These are phyloP conservation scores for Lactarius evosmus DNA, from an alignment of 768 basidiomycete species.

Conservation along the genomic window DNA sequence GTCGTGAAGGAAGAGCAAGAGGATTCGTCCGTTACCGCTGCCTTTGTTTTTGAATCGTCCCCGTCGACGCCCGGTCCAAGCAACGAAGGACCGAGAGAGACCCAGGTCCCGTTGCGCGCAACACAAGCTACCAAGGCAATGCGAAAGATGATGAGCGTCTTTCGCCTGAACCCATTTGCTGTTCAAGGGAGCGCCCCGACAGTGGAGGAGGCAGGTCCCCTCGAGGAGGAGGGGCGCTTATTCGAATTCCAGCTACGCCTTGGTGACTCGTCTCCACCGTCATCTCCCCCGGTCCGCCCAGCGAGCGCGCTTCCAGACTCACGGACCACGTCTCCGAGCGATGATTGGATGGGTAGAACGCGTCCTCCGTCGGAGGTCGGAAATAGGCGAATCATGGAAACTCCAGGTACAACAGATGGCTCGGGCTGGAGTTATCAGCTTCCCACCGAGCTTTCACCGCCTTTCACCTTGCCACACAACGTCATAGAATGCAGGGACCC, in stretches of 20 bases:
- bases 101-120: constrained; percentile 64
- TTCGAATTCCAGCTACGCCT: constrained; percentile 28
- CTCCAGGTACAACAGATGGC: constrained; percentile 11
- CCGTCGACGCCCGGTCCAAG: constrained; percentile 22
- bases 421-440: constrained; percentile 26
- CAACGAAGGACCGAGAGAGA: constrained; percentile 21
- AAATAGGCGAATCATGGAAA: constrained; percentile 22
- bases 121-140: constrained; percentile 68
- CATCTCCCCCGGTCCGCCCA: constrained; percentile 22
- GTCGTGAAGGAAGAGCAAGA: constrained; percentile 27
- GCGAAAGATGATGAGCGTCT: constrained; percentile 75
- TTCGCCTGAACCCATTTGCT: constrained; percentile 74
- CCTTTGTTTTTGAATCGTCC: constrained; percentile 28
- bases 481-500: constrained; percentile 23
- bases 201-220: constrained; percentile 26
- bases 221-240: constrained; percentile 27
- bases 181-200: constrained; percentile 31
- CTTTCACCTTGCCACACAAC: constrained; percentile 23
- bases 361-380: constrained; percentile 23
- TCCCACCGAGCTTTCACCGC: constrained; percentile 24
- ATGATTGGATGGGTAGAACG: constrained; percentile 24
- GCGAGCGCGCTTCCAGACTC: constrained; percentile 21
- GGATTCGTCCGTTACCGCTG: constrained; percentile 16
- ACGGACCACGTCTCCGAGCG: constrained; percentile 15
- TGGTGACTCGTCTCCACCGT: constrained; percentile 20